Evolutionary conservation across 148 eudicot genomes (phyloP).

Genomic region (Rhododendron williamsianum): DNA sequence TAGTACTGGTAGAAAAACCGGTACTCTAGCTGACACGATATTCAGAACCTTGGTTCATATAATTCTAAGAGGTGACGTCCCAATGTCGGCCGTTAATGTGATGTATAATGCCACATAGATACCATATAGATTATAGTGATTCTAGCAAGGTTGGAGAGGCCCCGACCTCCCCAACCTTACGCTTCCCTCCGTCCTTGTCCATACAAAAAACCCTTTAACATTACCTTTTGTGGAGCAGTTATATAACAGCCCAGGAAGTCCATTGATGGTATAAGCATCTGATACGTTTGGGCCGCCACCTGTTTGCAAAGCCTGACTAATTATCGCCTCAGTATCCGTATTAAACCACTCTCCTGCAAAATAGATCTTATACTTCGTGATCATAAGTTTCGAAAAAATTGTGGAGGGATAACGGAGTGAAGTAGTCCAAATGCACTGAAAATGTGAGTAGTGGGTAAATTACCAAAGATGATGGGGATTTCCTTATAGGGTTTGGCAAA

Average conservation of each 20-base stretch:
- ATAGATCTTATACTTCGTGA: background rate
- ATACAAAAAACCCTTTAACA: background rate
- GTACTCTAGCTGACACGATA: no score
- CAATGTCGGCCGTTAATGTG: no score
- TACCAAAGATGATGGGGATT: slow-evolving; percentile 51
- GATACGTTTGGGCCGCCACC: slow-evolving; percentile 63
- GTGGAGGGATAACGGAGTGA: background rate
- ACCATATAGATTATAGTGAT: no score
- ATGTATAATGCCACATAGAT: no score
- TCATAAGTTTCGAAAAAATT: background rate
- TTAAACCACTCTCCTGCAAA: slow-evolving; percentile 60
- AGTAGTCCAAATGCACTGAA: background rate
- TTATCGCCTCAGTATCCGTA: slow-evolving; percentile 46
- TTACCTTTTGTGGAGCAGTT: slow-evolving; percentile 57
- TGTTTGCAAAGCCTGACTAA: slow-evolving; percentile 41
- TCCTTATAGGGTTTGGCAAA: slow-evolving; percentile 48
- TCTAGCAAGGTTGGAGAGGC: background rate
- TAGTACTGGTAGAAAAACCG: no score
- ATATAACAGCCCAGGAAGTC: slow-evolving; percentile 55
- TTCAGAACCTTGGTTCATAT: no score
- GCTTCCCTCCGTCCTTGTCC: no score
- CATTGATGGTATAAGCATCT: slow-evolving; percentile 54
- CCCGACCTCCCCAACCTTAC: background rate
- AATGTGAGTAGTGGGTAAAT: background rate
- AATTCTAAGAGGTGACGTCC: no score